Conservation (phyloP, 2,329 filamentous ascomycete genomes). For the Decorospora gaudefroyi region DNA sequence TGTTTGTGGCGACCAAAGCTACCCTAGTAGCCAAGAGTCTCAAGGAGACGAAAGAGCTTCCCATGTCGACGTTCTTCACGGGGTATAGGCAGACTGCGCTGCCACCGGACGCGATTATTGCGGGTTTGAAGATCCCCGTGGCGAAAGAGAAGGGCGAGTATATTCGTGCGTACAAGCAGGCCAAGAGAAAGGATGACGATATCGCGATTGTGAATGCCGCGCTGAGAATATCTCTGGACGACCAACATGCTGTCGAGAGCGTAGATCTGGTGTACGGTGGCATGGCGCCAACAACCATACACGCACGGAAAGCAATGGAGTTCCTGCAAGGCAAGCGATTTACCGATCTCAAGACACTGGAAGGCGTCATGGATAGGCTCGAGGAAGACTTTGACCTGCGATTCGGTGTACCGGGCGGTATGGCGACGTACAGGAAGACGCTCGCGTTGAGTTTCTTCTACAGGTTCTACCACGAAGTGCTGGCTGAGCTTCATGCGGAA, state of each 20-base stretch:
- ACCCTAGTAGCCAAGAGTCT: slow-evolving; percentile 79
- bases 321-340: slow-evolving; percentile 79
- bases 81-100: slow-evolving; percentile 87
- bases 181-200: slow-evolving; percentile 96
- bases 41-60: slow-evolving; percentile 76
- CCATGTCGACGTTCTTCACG: slow-evolving; percentile 90
- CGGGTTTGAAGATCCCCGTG: slow-evolving; percentile 81
- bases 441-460: slow-evolving; percentile 95
- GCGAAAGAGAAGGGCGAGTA: slow-evolving; percentile 77
- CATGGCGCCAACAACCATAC: slow-evolving; percentile 90
- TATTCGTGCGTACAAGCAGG: slow-evolving; percentile 90
- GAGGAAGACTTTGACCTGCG: slow-evolving; percentile 85
- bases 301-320: slow-evolving; percentile 75
- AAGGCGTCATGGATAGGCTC: slow-evolving; percentile 88
- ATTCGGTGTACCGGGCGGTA: slow-evolving; percentile 92
- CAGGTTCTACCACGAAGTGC: slow-evolving; percentile 89
- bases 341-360: slow-evolving; percentile 78
- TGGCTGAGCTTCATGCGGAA: slow-evolving; percentile 64
- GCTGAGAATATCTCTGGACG: slow-evolving; percentile 72
- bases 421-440: slow-evolving; percentile 94
- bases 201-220: slow-evolving; percentile 96
- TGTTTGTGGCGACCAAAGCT: slow-evolving; percentile 85
- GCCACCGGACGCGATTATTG: slow-evolving; percentile 78
- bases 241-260: slow-evolving; percentile 70
- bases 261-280: slow-evolving; percentile 88